Percentiles rank a stretch among this genome's conserved stretches.
Evolutionary conservation across 805 yeast genomes (phyloP).

Genomic region (Hanseniaspora guilliermondii): DNA sequence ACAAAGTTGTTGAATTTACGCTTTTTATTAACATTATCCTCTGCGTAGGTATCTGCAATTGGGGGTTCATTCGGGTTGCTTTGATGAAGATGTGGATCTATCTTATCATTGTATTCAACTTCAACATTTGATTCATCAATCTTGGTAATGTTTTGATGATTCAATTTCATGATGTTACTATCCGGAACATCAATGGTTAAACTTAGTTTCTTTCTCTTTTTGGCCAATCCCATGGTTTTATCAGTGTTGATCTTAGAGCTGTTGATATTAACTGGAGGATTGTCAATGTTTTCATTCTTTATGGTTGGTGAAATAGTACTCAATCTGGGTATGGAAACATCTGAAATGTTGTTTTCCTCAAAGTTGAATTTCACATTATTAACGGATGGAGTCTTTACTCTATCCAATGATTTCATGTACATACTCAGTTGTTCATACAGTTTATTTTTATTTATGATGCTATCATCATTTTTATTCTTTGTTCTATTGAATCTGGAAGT

Average conservation of each 20-base stretch:
- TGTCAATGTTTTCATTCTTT: background rate
- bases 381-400: slow-evolving; percentile 11
- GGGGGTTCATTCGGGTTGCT: background rate
- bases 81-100: slow-evolving; percentile 11
- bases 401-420: slow-evolving; percentile 30
- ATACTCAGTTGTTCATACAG: slow-evolving; percentile 42
- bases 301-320: background rate
- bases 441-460: slow-evolving; percentile 20
- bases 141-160: background rate
- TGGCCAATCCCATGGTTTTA: background rate
- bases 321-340: background rate
- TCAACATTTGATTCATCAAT: slow-evolving; percentile 45
- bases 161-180: slow-evolving; percentile 14
- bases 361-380: background rate
- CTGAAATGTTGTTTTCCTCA: background rate
- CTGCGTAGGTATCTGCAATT: background rate
- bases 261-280: background rate
- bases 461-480: background rate
- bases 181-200: slow-evolving; percentile 11
- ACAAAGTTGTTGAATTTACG: background rate
- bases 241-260: background rate
- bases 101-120: slow-evolving; percentile 26
- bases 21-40: background rate
- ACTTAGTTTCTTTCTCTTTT: background rate
- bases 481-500: background rate